Base-by-base conservation (phyloP, 495 filamentous ascomycete genomes). In the Aspergillus hancockii region DNA sequence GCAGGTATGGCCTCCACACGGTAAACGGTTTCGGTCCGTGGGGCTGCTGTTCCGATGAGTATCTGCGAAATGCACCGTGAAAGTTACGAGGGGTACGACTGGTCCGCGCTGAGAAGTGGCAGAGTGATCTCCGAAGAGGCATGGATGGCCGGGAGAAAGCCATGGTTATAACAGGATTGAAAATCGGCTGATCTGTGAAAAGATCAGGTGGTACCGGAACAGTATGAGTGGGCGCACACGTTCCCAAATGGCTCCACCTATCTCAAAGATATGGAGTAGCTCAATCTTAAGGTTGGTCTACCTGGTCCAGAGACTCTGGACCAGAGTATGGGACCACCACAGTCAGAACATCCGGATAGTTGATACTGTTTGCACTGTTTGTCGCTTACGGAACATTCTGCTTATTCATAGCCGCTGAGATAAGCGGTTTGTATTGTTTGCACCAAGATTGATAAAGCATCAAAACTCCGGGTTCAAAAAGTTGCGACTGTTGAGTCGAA, bases 1-100 rank as follows among this genome's bases (percentile, higher is more conserved):
- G 81, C 49, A 80, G 68, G 57, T 83, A 81, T 8, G 83, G 82
- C 52, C 76, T 67, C 69, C 71, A 79, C 12, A 84, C 80, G 13
- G 72, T 77, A 50, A 77, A 79, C 13, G 66, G 61, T 49, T 72
- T 66, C 9, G 66, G 56, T 36, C 66, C 55, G 23, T 52, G 62
- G 6, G 67, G 56, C 3, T 59, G 61, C 36, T 71, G 63, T 30
- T 68, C 68, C 1, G 74, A 69, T 2, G 68, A 67, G 56, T 71
- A 73, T 18, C 67, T 67, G 47, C 74, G 72, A 49, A 68, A 65
- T 19, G 67, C 59, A 5, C 43, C 50, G 18, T 63, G 61, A 25
- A 67, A 32, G 46, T 57, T 62, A 49, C 61, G 64, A 50, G 65
- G 58, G 43, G 58, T 58, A 38, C 65, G 73, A 63, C 57, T 50